phyloP scores from a whole-genome alignment of 257 asterid species.

The Solanum lycopersicoides region DNA sequence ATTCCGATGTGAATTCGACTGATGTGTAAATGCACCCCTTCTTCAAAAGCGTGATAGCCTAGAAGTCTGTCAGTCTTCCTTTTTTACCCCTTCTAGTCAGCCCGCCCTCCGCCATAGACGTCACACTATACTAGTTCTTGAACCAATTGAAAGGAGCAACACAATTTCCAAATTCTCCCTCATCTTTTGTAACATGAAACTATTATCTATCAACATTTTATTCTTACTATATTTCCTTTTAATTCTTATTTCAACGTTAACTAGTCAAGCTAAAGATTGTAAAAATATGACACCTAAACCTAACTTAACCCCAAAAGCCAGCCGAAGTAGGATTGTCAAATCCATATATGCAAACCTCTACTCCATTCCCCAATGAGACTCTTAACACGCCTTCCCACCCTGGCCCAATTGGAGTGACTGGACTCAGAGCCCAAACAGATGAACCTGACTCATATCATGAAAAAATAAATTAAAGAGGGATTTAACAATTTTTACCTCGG shows the following conservation, averaged over 20 bases:
- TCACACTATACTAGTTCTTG: not conserved
- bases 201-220: not conserved
- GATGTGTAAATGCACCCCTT: not conserved
- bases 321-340: not conserved
- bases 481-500: conserved; percentile 29
- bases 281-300: not conserved
- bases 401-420: not conserved
- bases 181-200: not conserved
- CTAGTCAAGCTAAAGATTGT: not conserved
- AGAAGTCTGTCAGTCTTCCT: rapidly evolving
- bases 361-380: not conserved
- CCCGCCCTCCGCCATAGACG: not conserved
- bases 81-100: not conserved
- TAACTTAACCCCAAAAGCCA: not conserved
- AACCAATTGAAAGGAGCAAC: not conserved
- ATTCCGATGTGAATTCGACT: not conserved
- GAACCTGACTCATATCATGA: not conserved
- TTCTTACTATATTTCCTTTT: not conserved
- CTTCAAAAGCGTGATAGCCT: not conserved
- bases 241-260: not conserved
- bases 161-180: not conserved
- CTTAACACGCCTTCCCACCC: not conserved
- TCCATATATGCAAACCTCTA: not conserved
- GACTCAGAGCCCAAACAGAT: not conserved
- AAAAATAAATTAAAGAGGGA: not conserved